phyloP scores from a whole-genome alignment of 2,329 filamentous ascomycete genomes.

The Cercospora brassicicola region DNA sequence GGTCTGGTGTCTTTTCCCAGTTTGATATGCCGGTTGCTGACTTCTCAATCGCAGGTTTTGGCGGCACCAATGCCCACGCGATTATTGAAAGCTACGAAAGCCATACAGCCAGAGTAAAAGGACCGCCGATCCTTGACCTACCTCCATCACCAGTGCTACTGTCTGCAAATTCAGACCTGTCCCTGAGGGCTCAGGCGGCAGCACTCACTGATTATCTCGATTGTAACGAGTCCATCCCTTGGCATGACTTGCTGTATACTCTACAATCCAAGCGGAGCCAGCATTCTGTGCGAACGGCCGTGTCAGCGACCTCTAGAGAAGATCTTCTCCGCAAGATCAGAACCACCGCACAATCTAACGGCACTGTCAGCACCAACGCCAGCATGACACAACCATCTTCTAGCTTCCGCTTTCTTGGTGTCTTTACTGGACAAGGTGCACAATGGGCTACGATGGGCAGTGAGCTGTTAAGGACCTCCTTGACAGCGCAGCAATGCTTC shows the following conservation, averaged over 20 bases:
- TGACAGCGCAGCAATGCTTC: slow-evolving; percentile 6
- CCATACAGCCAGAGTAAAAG: background rate
- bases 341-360: background rate
- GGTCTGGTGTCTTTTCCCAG: slow-evolving; percentile 14
- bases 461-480: slow-evolving; percentile 12
- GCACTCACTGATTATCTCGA: slow-evolving; percentile 4
- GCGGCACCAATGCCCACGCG: slow-evolving; percentile 19
- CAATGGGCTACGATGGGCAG: slow-evolving; percentile 23
- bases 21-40: background rate
- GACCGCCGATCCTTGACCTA: background rate
- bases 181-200: background rate
- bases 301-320: background rate
- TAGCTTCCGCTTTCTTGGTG: slow-evolving; percentile 7
- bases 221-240: background rate
- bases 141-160: slow-evolving; percentile 6
- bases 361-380: background rate
- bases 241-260: background rate
- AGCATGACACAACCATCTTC: background rate
- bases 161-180: slow-evolving; percentile 5
- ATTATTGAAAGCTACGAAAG: slow-evolving; percentile 12
- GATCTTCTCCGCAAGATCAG: slow-evolving; percentile 4
- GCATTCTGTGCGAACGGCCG: slow-evolving; percentile 2
- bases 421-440: slow-evolving; percentile 25
- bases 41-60: slow-evolving; percentile 7
- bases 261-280: slow-evolving; percentile 8